These are phyloP conservation scores for Gonapodya sp. DNA, from an alignment of 192 early-diverging fungal species.

Conservation along the genomic window DNA sequence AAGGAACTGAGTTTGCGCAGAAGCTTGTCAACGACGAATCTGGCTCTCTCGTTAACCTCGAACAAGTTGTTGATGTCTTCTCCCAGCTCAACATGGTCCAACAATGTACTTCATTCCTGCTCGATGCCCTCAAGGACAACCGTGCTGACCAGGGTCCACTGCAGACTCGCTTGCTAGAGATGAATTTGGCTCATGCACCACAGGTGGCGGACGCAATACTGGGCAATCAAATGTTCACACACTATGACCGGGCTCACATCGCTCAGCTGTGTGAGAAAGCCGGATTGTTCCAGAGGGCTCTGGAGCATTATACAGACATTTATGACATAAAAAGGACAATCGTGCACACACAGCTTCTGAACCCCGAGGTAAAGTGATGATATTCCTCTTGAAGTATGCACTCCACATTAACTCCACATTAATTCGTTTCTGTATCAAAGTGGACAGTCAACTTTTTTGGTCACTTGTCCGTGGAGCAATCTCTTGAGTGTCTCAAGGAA, in stretches of 20 bases:
- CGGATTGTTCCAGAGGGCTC: constrained; percentile 85
- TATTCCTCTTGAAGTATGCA: not conserved
- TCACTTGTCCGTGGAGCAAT: constrained; percentile 88
- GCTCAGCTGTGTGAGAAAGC: constrained; percentile 95
- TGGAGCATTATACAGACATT: constrained; percentile 95
- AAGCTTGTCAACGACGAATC: constrained; percentile 73
- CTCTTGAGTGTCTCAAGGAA: constrained; percentile 86
- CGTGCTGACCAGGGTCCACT: constrained; percentile 80
- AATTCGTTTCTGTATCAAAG: constrained; percentile 12
- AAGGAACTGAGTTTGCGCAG: constrained; percentile 87
- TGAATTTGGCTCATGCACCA: constrained; percentile 93
- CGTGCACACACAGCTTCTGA: constrained; percentile 76
- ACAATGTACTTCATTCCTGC: constrained; percentile 91
- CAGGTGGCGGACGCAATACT: constrained; percentile 98
- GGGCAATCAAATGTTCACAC: constrained; percentile 88
- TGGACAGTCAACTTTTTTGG: constrained; percentile 97
- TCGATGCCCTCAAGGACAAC: constrained; percentile 94
- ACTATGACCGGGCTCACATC: constrained; percentile 88
- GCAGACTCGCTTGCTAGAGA: constrained; percentile 92
- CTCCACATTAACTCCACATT: not conserved
- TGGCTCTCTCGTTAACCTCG: constrained; percentile 72
- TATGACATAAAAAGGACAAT: constrained; percentile 94
- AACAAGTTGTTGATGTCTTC: constrained; percentile 91
- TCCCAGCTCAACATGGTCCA: constrained; percentile 84
- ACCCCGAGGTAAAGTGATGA: constrained; percentile 44